Percentiles rank a stretch among this genome's conserved stretches.
Evolutionary conservation across 2,329 filamentous ascomycete species (phyloP).

Genomic region (Colletotrichum spaethianum): DNA sequence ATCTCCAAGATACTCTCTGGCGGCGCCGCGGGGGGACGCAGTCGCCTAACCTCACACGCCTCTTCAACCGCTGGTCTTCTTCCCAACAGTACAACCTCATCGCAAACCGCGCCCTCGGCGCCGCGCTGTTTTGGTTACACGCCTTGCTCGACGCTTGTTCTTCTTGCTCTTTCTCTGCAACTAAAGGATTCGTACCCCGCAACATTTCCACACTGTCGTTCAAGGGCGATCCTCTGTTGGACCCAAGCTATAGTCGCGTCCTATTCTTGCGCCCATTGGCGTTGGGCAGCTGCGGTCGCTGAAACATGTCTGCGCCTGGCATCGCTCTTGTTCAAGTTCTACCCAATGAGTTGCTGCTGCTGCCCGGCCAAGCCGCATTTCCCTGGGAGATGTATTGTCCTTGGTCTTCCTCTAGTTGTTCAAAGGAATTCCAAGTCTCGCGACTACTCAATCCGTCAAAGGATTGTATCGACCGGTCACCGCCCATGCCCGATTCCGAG

Average conservation of each 20-base stretch:
- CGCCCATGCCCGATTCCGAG: slow-evolving; percentile 24
- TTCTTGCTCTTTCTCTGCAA: not conserved
- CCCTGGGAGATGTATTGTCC: slow-evolving; percentile 27
- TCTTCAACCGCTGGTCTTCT: not conserved
- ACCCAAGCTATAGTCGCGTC: not conserved
- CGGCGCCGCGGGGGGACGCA: too few relatives aligned
- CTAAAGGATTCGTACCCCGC: slow-evolving; percentile 9
- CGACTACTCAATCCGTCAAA: slow-evolving; percentile 28
- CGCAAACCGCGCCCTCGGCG: slow-evolving; percentile 7
- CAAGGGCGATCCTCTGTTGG: slow-evolving; percentile 21
- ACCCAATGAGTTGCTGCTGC: slow-evolving; percentile 16
- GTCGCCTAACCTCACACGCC: not conserved
- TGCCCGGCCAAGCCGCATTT: slow-evolving; percentile 24
- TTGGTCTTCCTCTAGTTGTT: slow-evolving; percentile 34
- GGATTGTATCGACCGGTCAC: slow-evolving; percentile 21
- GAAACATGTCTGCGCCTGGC: not conserved
- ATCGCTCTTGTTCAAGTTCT: slow-evolving; percentile 27
- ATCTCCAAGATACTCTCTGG: not conserved
- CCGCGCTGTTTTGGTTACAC: not conserved
- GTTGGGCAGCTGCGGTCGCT: not conserved
- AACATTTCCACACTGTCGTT: slow-evolving; percentile 33
- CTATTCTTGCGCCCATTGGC: not conserved
- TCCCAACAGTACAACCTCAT: slow-evolving; percentile 2
- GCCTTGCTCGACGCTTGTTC: not conserved
- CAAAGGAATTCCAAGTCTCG: slow-evolving; percentile 32